A percentile compares a stretch with the other conserved stretches of the same genome.
These are phyloP conservation scores for Populus hybrid DNA, from an alignment of 441 rosid species.

Conservation along the genomic window DNA sequence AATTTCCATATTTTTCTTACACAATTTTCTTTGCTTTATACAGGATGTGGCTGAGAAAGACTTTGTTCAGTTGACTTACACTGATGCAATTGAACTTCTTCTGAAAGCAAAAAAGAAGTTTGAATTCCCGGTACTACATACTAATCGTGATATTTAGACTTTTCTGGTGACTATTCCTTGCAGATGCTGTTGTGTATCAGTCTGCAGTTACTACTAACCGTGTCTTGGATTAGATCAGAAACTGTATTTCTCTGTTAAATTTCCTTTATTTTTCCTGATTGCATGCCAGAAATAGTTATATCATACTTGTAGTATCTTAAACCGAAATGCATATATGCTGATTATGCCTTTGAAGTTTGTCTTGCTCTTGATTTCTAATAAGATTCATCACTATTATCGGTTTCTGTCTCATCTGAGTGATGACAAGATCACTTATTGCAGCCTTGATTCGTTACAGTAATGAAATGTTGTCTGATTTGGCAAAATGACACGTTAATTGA, in stretches of 20 bases:
- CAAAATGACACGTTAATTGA: background rate
- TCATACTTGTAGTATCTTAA: background rate
- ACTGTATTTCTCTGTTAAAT: background rate
- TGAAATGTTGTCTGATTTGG: background rate
- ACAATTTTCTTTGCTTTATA: slow-evolving; percentile 24
- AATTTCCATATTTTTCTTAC: background rate
- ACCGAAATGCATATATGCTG: background rate
- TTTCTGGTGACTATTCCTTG: background rate
- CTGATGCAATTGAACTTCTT: slow-evolving; percentile 88
- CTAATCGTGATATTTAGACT: background rate
- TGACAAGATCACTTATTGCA: background rate
- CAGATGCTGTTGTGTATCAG: background rate
- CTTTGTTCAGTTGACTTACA: slow-evolving; percentile 80
- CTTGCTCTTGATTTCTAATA: background rate
- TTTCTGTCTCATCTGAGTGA: background rate
- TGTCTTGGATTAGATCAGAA: background rate
- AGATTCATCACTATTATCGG: background rate
- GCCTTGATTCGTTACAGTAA: background rate
- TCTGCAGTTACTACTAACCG: background rate
- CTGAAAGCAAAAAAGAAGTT: slow-evolving; percentile 72
- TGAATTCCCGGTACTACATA: slow-evolving; percentile 70
- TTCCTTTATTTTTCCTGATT: background rate
- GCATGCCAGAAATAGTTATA: background rate
- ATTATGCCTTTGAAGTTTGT: background rate
- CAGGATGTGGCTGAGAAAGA: slow-evolving; percentile 89